Conservation (phyloP, 2,329 filamentous ascomycete genomes). For the Rutstroemia sp. region DNA sequence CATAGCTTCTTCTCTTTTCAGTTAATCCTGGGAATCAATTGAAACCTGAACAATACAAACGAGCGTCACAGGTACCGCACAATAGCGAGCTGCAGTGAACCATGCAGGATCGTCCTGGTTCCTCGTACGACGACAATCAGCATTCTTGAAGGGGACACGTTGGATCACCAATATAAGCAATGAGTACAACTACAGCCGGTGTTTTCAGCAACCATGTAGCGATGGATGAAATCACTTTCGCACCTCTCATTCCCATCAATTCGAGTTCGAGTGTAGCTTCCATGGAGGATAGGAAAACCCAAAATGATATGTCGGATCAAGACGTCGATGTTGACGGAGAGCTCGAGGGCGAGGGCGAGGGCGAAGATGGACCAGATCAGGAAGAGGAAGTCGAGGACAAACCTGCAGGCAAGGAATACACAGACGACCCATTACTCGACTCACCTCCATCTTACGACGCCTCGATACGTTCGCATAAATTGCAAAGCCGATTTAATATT, state of each 20-base stretch:
- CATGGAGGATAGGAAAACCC: slow-evolving; percentile 4
- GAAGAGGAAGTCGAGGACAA: background rate
- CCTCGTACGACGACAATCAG: background rate
- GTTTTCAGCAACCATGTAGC: slow-evolving; percentile 4
- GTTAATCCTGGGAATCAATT: too few species aligned
- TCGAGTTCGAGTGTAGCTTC: background rate
- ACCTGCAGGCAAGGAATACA: background rate
- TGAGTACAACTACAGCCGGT: background rate
- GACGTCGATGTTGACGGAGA: background rate
- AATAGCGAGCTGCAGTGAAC: background rate
- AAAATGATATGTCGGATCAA: slow-evolving; percentile 2
- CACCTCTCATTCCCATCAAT: background rate
- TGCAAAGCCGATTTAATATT: slow-evolving; percentile 23
- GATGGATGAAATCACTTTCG: slow-evolving; percentile 2
- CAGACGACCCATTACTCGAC: slow-evolving; percentile 2
- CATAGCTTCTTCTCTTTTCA: too few species aligned
- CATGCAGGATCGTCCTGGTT: background rate
- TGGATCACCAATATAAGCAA: background rate
- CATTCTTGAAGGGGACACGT: background rate
- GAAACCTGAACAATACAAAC: too few species aligned
- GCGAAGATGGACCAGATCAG: background rate
- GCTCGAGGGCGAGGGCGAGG: background rate
- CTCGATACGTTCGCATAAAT: slow-evolving; percentile 11
- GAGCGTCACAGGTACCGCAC: too few species aligned
- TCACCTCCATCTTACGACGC: slow-evolving; percentile 20